phyloP scores from a whole-genome alignment of 345 rosid genomes.

The Pugionium cornutum region DNA sequence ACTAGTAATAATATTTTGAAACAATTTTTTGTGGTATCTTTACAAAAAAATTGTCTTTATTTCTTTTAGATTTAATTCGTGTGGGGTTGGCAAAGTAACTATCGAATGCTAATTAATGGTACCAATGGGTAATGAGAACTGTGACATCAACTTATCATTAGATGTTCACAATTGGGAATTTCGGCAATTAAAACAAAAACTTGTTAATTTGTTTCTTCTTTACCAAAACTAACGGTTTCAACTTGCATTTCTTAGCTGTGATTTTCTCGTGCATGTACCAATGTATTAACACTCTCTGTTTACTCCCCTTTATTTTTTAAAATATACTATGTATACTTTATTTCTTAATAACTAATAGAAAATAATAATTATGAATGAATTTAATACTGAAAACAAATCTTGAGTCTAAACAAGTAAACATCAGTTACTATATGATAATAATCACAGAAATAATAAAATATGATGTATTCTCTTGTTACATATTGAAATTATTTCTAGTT shows the following conservation, averaged over 20 bases:
- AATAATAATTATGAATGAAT: background rate
- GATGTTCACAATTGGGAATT: constrained; percentile 1
- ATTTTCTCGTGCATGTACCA: constrained; percentile 28
- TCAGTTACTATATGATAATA: too few species aligned
- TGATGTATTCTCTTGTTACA: too few species aligned
- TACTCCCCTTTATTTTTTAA: background rate
- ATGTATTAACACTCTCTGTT: background rate
- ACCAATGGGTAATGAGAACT: constrained; percentile 15
- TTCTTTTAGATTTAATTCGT: constrained; percentile 27
- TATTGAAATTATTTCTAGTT: too few species aligned
- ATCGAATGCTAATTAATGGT: background rate
- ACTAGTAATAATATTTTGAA: too few species aligned
- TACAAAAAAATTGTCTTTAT: background rate
- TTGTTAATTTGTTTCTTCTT: constrained; percentile 5
- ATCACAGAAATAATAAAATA: too few species aligned
- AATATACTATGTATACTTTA: background rate
- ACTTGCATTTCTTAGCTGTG: constrained; percentile 25
- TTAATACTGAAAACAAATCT: background rate
- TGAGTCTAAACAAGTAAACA: background rate
- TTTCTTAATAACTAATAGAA: background rate
- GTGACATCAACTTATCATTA: constrained; percentile 20
- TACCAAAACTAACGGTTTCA: constrained; percentile 25
- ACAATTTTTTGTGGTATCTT: too few species aligned
- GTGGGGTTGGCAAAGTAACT: constrained; percentile 18
- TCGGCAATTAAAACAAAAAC: background rate